A percentile compares a stretch with the other conserved stretches of the same genome.
Conservation (phyloP, 495 filamentous ascomycete species). For the Astrothelium macrocarpum region DNA sequence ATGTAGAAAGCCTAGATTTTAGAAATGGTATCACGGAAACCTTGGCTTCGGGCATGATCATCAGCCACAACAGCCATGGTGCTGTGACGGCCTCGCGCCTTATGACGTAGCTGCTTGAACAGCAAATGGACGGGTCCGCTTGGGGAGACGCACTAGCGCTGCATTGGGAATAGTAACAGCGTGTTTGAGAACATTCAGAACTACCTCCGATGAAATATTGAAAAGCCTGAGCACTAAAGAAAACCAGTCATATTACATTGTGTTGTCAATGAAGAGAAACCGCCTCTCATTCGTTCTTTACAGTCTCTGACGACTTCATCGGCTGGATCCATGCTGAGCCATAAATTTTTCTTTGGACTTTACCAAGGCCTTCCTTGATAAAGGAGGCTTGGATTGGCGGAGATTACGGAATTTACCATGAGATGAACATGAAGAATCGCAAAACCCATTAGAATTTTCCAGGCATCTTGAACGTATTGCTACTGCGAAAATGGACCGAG, state of each 20-base stretch:
- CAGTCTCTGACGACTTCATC: no score
- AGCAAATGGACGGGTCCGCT: neutral
- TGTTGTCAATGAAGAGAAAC: neutral
- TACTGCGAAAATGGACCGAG: constrained; percentile 13
- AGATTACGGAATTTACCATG: neutral
- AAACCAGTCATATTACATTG: no score
- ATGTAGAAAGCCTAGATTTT: neutral
- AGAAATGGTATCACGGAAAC: neutral
- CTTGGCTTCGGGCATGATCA: neutral
- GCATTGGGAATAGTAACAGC: neutral
- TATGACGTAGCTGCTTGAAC: neutral
- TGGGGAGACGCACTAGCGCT: neutral
- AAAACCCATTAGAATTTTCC: neutral
- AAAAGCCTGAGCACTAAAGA: no score
- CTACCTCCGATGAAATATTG: neutral
- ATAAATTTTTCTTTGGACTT: neutral
- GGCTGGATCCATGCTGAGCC: no score
- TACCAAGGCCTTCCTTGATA: neutral
- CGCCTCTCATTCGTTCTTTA: neutral
- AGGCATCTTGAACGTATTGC: neutral
- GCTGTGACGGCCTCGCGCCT: no score
- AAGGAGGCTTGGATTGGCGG: neutral
- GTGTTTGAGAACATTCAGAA: neutral
- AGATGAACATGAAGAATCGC: neutral
- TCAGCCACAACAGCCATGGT: neutral